A percentile compares a stretch with the other conserved stretches of the same genome.
Conservation (phyloP, 352 stramenopile genomes). For the Globisporangium acanthophoron region DNA sequence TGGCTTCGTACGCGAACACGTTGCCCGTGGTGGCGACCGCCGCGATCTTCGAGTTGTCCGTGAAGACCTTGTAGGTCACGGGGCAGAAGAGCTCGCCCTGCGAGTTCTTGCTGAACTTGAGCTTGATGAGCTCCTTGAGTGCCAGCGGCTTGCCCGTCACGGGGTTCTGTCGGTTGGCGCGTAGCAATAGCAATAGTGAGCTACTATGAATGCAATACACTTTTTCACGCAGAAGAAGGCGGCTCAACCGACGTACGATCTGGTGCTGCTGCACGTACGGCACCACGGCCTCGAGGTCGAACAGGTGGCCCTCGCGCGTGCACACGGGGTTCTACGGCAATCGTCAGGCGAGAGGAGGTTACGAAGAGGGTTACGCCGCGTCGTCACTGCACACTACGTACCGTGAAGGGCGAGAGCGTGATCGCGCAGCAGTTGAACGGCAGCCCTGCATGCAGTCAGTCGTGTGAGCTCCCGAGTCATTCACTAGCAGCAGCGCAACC, state of each 20-base stretch:
- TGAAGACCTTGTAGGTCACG: slow-evolving; percentile 96
- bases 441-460: slow-evolving; percentile 47
- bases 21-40: slow-evolving; percentile 86
- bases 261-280: slow-evolving; percentile 95
- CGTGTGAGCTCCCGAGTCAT: background rate
- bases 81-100: slow-evolving; percentile 85
- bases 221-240: too few relatives aligned
- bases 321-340: slow-evolving; percentile 87
- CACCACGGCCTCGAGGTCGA: slow-evolving; percentile 95
- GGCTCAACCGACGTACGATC: slow-evolving; percentile 43
- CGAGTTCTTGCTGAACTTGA: slow-evolving; percentile 81
- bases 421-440: slow-evolving; percentile 99
- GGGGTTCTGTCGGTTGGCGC: slow-evolving; percentile 71
- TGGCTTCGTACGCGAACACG: slow-evolving; percentile 95
- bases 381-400: slow-evolving; percentile 11
- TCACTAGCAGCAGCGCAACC: background rate
- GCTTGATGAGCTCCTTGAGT: slow-evolving; percentile 92
- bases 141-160: slow-evolving; percentile 89
- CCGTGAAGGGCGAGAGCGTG: slow-evolving; percentile 87
- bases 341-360: background rate
- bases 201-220: background rate
- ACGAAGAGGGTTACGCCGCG: too few relatives aligned
- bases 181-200: background rate
- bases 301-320: slow-evolving; percentile 93
- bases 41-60: slow-evolving; percentile 85